A percentile compares a stretch with the other conserved stretches of the same genome.
phyloP scores from a whole-genome alignment of 1,284 basidiomycete species.

The Boletus sp. region DNA sequence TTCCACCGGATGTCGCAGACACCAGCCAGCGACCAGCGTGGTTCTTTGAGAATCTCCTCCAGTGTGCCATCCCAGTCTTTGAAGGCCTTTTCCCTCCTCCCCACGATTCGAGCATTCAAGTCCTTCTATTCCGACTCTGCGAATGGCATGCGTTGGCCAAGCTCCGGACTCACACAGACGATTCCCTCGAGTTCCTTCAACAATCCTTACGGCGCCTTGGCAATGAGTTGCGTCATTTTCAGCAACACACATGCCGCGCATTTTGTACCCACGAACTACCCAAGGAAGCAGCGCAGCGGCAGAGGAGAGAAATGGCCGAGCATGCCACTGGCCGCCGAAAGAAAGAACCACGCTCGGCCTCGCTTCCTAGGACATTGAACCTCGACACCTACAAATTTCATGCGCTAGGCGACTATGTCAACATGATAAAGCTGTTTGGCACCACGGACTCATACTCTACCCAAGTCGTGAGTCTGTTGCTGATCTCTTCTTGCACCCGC shows the following conservation, averaged over 20 bases:
- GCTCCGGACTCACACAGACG: not conserved
- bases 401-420: not conserved
- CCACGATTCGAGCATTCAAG: not conserved
- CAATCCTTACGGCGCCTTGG: not conserved
- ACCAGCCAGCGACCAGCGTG: not conserved
- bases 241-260: not conserved
- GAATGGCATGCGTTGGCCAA: not conserved
- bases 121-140: not conserved
- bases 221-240: not conserved
- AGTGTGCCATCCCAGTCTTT: conserved; percentile 6
- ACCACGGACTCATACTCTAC: not conserved
- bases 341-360: not conserved
- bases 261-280: not conserved
- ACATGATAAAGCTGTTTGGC: not conserved
- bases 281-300: not conserved
- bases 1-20: conserved; percentile 3
- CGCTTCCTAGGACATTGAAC: not conserved
- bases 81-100: conserved; percentile 6
- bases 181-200: too few relatives aligned
- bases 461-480: not conserved
- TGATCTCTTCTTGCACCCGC: not conserved
- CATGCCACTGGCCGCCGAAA: not conserved
- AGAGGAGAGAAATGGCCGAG: not conserved
- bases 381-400: not conserved
- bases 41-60: conserved; percentile 2